phyloP scores from a whole-genome alignment of 2,329 filamentous ascomycete genomes.

The Colletotrichum theobromicola region DNA sequence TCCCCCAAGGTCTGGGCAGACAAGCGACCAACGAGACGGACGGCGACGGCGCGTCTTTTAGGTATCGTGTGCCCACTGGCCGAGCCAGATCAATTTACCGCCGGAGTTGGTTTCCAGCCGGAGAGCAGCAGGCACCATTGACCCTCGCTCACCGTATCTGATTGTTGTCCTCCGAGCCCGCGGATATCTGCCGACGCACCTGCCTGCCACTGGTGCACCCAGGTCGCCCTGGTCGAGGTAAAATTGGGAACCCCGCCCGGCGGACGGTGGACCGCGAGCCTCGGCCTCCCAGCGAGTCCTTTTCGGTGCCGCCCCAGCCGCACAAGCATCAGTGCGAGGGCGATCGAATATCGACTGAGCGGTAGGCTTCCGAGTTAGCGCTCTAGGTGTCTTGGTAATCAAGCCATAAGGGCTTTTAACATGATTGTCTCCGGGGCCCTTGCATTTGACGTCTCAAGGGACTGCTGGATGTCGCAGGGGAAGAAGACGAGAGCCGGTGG shows the following conservation, averaged over 20 bases:
- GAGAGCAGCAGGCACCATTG: neutral
- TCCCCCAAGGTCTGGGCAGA: neutral
- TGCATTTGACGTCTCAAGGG: neutral
- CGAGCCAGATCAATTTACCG: neutral
- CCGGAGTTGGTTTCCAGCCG: neutral
- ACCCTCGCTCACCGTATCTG: neutral
- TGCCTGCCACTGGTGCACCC: neutral
- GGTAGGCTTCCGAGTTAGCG: neutral
- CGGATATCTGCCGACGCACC: neutral
- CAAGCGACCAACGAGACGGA: neutral
- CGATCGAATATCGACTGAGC: neutral
- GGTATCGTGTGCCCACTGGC: neutral
- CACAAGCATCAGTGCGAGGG: neutral
- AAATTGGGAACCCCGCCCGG: neutral
- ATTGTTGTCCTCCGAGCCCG: neutral
- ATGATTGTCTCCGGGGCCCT: neutral
- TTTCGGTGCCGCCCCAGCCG: neutral
- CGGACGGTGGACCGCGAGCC: neutral
- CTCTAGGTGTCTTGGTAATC: neutral
- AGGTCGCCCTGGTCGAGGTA: neutral
- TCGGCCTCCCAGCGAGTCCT: neutral
- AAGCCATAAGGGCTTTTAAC: neutral
- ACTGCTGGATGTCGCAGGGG: neutral
- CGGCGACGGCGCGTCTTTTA: neutral
- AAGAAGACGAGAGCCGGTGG: neutral